These are phyloP conservation scores for Colletotrichum liaoningense DNA, from an alignment of 2,329 filamentous ascomycete genomes.

Conservation along the genomic window DNA sequence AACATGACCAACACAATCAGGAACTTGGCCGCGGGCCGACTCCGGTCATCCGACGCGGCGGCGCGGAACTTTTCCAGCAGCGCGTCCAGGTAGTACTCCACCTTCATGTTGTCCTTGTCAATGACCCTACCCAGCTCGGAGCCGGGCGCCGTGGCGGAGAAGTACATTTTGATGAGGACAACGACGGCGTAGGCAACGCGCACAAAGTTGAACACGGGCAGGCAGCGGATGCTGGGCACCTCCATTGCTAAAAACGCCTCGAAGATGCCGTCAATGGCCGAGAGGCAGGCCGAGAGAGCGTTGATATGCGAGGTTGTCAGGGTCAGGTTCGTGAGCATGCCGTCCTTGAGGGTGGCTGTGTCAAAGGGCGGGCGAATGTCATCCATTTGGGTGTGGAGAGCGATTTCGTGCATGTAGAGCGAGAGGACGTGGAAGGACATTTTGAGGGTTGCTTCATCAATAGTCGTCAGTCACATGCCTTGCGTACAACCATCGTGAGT, in stretches of 20 bases:
- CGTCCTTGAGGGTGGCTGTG: conserved; percentile 56
- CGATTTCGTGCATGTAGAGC: conserved; percentile 82
- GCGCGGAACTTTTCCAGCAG: conserved; percentile 75
- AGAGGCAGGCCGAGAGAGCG: conserved; percentile 74
- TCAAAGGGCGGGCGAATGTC: conserved; percentile 62
- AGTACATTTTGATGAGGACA: conserved; percentile 79
- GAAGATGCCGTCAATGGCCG: conserved; percentile 74
- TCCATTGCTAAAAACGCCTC: conserved; percentile 74
- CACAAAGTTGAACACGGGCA: conserved; percentile 79
- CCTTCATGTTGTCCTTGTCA: conserved; percentile 73
- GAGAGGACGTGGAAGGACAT: conserved; percentile 75
- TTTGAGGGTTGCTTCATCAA: conserved; percentile 64
- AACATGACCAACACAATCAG: conserved; percentile 77
- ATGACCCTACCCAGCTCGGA: conserved; percentile 79
- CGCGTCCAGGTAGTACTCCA: conserved; percentile 74
- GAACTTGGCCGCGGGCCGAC: conserved; percentile 76
- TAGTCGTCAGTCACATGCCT: conserved; percentile 30
- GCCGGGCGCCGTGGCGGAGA: conserved; percentile 71
- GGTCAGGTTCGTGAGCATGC: conserved; percentile 52
- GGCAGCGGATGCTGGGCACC: conserved; percentile 66
- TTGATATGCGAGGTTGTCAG: conserved; percentile 71
- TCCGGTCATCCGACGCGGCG: conserved; percentile 72
- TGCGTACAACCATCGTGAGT: not conserved
- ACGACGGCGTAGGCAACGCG: conserved; percentile 79
- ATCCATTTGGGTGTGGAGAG: conserved; percentile 72